phyloP scores from a whole-genome alignment of 164 flowering plant species.

The Umbilicus rupestris region DNA sequence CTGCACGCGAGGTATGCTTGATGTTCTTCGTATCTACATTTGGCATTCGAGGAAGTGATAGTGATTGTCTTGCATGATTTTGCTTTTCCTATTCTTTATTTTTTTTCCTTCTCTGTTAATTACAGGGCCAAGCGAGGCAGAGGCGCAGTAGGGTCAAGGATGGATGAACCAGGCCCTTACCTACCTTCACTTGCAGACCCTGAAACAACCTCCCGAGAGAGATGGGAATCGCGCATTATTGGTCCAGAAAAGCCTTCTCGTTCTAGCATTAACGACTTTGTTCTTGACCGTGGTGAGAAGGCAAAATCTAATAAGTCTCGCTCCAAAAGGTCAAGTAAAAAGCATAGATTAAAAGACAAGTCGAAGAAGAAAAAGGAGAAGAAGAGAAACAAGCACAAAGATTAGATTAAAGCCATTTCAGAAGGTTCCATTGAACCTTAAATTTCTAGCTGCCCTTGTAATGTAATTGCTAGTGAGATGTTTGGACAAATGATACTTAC shows the following conservation, averaged over 20 bases:
- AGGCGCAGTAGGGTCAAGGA: constrained; percentile 80
- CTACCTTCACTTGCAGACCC: constrained; percentile 34
- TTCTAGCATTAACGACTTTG: constrained; percentile 22
- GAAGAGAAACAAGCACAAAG: constrained; percentile 23
- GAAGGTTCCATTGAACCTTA: background rate
- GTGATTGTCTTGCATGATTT: background rate
- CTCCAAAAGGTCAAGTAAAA: constrained; percentile 27
- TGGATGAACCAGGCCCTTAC: constrained; percentile 93
- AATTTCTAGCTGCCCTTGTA: background rate
- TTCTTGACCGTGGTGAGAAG: constrained; percentile 13
- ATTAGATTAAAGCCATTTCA: constrained; percentile 1
- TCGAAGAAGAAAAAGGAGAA: constrained; percentile 27
- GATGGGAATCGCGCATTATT: constrained; percentile 28
- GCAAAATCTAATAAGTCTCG: constrained; percentile 24
- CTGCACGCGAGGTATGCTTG: constrained; percentile 53
- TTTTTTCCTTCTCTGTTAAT: constrained; percentile 10
- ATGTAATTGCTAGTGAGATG: background rate
- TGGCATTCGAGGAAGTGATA: background rate
- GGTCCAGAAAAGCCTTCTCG: constrained; percentile 61
- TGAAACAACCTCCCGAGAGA: constrained; percentile 21
- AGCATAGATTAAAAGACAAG: constrained; percentile 35
- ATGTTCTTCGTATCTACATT: no score
- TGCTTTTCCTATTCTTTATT: background rate
- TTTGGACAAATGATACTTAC: background rate
- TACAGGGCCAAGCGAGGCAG: constrained; percentile 82